These are phyloP conservation scores for Mycena filopes DNA, from an alignment of 768 basidiomycete genomes.

Conservation along the genomic window DNA sequence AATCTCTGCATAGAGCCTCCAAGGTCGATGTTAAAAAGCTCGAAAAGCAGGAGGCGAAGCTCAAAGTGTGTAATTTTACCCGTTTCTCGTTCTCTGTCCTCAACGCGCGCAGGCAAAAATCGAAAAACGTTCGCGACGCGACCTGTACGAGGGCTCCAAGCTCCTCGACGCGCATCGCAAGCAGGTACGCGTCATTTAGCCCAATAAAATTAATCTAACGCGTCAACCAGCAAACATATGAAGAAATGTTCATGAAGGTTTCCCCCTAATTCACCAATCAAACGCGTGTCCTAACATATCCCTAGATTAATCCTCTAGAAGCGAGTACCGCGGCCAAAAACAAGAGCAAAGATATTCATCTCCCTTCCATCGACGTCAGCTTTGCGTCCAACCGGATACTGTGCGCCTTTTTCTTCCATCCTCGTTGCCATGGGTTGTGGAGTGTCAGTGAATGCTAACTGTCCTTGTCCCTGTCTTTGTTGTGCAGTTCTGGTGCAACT, in stretches of 20 bases:
- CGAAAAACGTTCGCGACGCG: constrained; percentile 90
- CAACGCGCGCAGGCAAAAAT: constrained; percentile 80
- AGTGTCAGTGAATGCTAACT: constrained; percentile 2
- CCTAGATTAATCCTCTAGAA: constrained; percentile 91
- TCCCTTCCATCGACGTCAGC: constrained; percentile 94
- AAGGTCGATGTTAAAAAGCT: constrained; percentile 95
- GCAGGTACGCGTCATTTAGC: constrained; percentile 61
- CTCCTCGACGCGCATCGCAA: constrained; percentile 92
- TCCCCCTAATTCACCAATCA: constrained; percentile 5
- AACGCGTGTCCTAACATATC: neutral
- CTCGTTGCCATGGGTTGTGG: constrained; percentile 1
- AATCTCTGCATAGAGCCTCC: constrained; percentile 69
- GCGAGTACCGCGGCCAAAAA: constrained; percentile 81
- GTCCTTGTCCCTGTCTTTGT: neutral
- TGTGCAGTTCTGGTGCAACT: constrained; percentile 78
- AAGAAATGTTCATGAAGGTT: constrained; percentile 99
- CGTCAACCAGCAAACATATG: constrained; percentile 85
- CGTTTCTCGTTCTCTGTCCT: constrained; percentile 4
- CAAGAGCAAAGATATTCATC: constrained; percentile 97
- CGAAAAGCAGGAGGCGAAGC: constrained; percentile 96
- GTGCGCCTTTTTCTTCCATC: constrained; percentile 47
- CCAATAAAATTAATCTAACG: constrained; percentile 17
- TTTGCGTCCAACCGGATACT: constrained; percentile 96
- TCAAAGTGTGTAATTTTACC: constrained; percentile 63
- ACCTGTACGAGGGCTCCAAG: constrained; percentile 97